Percentiles rank a stretch among this genome's conserved stretches.
Conservation (phyloP, 305 asterid genomes). For the Rubia tinctorum region DNA sequence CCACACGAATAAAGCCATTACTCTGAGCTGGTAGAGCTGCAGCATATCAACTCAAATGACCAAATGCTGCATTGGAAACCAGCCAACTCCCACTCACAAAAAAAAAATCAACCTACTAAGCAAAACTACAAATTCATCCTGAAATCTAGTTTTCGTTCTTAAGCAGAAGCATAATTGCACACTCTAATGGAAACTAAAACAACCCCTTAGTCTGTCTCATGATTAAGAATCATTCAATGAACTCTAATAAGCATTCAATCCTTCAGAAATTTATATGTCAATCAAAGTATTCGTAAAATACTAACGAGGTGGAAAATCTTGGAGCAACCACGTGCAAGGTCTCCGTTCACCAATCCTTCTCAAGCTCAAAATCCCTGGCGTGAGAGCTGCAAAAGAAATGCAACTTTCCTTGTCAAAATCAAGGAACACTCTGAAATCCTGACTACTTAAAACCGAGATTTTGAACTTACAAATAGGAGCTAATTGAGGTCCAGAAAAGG, state of each 20-base stretch:
- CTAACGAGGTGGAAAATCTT: conserved; percentile 59
- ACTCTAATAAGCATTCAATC: background rate
- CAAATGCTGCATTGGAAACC: conserved; percentile 85
- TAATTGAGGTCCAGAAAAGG: conserved; percentile 15
- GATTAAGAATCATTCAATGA: background rate
- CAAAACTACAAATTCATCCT: conserved; percentile 10
- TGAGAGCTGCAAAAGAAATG: conserved; percentile 34
- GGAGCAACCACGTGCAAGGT: conserved; percentile 96
- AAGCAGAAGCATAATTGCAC: background rate
- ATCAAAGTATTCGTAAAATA: conserved; percentile 12
- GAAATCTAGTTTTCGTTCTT: background rate
- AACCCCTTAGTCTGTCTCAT: background rate
- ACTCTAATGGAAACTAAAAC: background rate
- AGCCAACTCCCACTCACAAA: conserved; percentile 53
- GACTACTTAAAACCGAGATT: background rate
- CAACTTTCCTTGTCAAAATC: background rate
- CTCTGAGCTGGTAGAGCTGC: conserved; percentile 83
- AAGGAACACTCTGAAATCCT: background rate
- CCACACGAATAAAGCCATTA: conserved; percentile 90
- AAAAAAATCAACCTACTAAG: conserved; percentile 25
- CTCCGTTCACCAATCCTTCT: conserved; percentile 75
- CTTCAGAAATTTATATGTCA: background rate
- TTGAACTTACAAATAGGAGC: conserved; percentile 25
- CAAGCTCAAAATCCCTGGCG: conserved; percentile 76
- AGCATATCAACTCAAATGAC: conserved; percentile 93